Conservation (phyloP, 2,329 filamentous ascomycete genomes). For the Xylariales sp. region DNA sequence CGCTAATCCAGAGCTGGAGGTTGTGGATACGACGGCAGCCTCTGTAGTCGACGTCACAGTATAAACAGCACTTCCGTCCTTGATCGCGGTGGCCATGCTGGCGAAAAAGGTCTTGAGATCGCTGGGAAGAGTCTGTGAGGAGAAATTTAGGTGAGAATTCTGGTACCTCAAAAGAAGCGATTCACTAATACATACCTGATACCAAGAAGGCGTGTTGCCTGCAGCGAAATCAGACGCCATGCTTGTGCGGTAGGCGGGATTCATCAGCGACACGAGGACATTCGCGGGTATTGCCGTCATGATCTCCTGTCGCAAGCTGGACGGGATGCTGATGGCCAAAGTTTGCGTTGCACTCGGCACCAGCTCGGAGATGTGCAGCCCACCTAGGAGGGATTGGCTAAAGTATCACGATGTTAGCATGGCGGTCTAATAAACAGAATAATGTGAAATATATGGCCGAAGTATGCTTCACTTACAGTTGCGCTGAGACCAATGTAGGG, state of each 20-base stretch:
- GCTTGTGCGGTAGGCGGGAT: conserved; percentile 3
- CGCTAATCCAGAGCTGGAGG: conserved; percentile 1
- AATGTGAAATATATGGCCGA: no score
- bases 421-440: no score
- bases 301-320: conserved; percentile 3
- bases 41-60: conserved; percentile 2
- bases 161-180: not conserved
- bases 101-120: conserved; percentile 7
- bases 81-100: conserved; percentile 5
- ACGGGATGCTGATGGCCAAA: conserved; percentile 3
- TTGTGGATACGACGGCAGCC: not conserved
- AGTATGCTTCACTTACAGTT: no score
- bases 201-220: conserved; percentile 6
- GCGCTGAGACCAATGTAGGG: no score
- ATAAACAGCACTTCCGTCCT: conserved; percentile 4
- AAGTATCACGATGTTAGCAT: no score
- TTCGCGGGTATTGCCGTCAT: conserved; percentile 5
- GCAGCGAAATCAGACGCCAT: conserved; percentile 6
- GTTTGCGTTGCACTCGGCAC: conserved; percentile 4
- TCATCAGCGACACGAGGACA: conserved; percentile 6
- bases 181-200: conserved; percentile 7
- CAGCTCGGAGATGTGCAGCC: conserved; percentile 1
- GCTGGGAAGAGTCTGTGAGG: not conserved
- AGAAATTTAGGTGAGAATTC: not conserved
- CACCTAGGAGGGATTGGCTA: not conserved